Evolutionary conservation across 2,329 filamentous ascomycete genomes (phyloP).

Genomic region (Fusarium armeniacum): DNA sequence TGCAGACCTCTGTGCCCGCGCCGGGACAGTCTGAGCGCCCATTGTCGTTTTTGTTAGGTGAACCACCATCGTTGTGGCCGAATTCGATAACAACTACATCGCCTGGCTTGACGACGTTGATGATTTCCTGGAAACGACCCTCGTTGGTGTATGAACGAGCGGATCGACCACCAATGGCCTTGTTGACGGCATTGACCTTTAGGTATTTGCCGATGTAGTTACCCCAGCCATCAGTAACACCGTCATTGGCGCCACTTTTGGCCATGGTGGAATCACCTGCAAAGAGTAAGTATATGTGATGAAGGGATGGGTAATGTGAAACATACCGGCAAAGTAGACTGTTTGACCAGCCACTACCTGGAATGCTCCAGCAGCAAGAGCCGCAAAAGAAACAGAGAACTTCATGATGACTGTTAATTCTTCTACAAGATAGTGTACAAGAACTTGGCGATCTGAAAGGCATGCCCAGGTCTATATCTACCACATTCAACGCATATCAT

Average conservation of each 20-base stretch:
- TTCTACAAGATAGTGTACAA: background rate
- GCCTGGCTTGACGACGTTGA: slow-evolving; percentile 64
- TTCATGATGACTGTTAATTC: slow-evolving; percentile 40
- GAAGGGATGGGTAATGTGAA: fast-evolving
- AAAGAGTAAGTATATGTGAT: background rate
- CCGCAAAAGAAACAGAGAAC: slow-evolving; percentile 34
- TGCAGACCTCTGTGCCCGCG: slow-evolving; percentile 66
- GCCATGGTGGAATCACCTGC: slow-evolving; percentile 73
- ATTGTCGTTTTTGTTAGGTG: slow-evolving; percentile 68
- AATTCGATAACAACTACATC: slow-evolving; percentile 80
- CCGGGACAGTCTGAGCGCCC: slow-evolving; percentile 72
- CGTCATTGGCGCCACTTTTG: slow-evolving; percentile 58
- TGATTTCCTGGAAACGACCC: slow-evolving; percentile 72
- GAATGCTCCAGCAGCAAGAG: slow-evolving; percentile 38
- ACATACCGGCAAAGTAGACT: slow-evolving; percentile 62
- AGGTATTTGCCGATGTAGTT: slow-evolving; percentile 68
- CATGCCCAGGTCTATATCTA: slow-evolving; percentile 16
- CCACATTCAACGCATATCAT: background rate
- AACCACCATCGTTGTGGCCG: slow-evolving; percentile 79
- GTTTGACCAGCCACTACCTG: slow-evolving; percentile 29
- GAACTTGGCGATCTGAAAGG: background rate
- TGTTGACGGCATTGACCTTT: slow-evolving; percentile 66
- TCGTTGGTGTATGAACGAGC: slow-evolving; percentile 77
- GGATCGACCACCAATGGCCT: slow-evolving; percentile 75
- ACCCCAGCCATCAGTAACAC: slow-evolving; percentile 70